Evolutionary conservation across 2,329 filamentous ascomycete genomes (phyloP).

Genomic region (Ophiocordyceps robertsii): DNA sequence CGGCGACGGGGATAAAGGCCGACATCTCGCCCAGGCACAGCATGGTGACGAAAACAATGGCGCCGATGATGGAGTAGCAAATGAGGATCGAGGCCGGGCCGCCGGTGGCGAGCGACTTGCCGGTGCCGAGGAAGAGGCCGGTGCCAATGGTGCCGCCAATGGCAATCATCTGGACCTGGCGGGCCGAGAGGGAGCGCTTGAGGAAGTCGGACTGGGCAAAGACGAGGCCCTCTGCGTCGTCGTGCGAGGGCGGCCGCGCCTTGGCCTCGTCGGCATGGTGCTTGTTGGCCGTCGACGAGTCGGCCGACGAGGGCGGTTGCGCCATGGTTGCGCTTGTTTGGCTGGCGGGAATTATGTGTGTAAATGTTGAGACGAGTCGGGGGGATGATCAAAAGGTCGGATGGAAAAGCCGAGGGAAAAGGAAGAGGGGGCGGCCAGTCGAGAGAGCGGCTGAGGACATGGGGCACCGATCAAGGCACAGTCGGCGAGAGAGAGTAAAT

Average conservation of each 20-base stretch:
- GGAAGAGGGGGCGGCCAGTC: too few relatives aligned
- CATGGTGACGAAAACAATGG: conserved; percentile 46
- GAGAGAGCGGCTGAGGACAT: too few relatives aligned
- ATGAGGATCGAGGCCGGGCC: conserved; percentile 47
- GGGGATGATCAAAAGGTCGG: too few relatives aligned
- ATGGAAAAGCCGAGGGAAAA: not conserved
- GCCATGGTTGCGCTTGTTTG: not conserved
- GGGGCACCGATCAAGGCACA: too few relatives aligned
- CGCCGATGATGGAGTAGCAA: conserved; percentile 41
- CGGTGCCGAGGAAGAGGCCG: conserved; percentile 48
- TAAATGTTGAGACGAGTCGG: too few relatives aligned
- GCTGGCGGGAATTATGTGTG: not conserved
- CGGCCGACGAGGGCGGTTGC: not conserved
- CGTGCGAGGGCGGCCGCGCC: not conserved
- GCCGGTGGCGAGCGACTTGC: conserved; percentile 43
- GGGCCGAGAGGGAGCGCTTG: conserved; percentile 39
- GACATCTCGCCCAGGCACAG: conserved; percentile 47
- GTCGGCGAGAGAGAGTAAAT: too few relatives aligned
- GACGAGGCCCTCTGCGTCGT: conserved; percentile 3
- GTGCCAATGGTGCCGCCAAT: conserved; percentile 47
- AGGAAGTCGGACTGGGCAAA: conserved; percentile 27
- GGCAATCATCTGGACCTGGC: conserved; percentile 58
- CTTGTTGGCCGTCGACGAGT: not conserved
- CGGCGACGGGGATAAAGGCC: conserved; percentile 35
- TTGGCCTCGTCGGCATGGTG: not conserved